These are phyloP conservation scores for Epichloe uncinata DNA, from an alignment of 2,329 filamentous ascomycete species.

Conservation along the genomic window DNA sequence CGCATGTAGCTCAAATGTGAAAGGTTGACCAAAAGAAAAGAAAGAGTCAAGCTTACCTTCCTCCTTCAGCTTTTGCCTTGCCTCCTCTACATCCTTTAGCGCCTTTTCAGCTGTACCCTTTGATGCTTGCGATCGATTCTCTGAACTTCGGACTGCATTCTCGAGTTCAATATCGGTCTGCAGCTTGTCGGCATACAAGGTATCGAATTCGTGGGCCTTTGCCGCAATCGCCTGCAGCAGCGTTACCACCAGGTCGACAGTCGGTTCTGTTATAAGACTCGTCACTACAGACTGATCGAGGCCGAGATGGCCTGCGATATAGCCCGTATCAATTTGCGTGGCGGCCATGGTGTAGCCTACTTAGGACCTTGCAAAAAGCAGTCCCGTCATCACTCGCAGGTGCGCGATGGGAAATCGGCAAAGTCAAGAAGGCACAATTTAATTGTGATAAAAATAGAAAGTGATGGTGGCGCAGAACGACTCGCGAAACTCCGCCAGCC, in stretches of 20 bases:
- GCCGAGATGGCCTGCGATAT: constrained; percentile 58
- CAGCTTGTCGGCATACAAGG: constrained; percentile 75
- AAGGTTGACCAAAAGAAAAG: constrained; percentile 7
- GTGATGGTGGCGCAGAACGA: neutral
- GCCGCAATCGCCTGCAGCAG: constrained; percentile 61
- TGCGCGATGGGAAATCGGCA: neutral
- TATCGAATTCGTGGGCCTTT: constrained; percentile 74
- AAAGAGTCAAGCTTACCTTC: constrained; percentile 47
- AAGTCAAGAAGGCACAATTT: neutral
- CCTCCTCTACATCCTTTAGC: constrained; percentile 68
- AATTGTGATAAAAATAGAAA: neutral
- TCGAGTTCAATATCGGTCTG: constrained; percentile 87
- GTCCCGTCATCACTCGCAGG: constrained; percentile 7
- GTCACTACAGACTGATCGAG: constrained; percentile 52
- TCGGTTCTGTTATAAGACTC: constrained; percentile 52
- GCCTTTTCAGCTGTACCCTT: constrained; percentile 74
- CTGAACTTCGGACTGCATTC: constrained; percentile 70
- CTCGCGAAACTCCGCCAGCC: neutral
- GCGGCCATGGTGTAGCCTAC: constrained; percentile 24
- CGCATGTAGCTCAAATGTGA: neutral
- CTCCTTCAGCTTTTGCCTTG: constrained; percentile 67
- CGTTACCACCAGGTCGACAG: constrained; percentile 60
- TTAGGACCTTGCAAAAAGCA: constrained; percentile 4
- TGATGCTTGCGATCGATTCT: constrained; percentile 68
- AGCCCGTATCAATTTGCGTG: constrained; percentile 50